Evolutionary conservation across 2,329 filamentous ascomycete genomes (phyloP).

Genomic region (Alternaria tenuissima): DNA sequence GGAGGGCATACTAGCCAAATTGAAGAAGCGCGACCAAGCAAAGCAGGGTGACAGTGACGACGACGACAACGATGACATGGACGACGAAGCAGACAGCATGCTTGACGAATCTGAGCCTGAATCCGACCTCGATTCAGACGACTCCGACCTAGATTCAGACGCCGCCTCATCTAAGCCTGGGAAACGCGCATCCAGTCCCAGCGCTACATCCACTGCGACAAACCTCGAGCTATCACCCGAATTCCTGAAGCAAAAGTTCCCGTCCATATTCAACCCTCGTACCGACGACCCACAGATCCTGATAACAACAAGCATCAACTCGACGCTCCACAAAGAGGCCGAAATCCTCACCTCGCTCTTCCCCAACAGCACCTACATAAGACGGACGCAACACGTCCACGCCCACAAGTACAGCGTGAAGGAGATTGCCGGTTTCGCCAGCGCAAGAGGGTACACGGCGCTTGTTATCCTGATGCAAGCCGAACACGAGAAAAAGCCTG

Average conservation of each 20-base stretch:
- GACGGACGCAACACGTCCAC: slow-evolving; percentile 82
- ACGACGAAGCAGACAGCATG: slow-evolving; percentile 71
- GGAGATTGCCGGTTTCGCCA: slow-evolving; percentile 87
- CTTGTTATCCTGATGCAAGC: slow-evolving; percentile 89
- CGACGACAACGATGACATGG: slow-evolving; percentile 26
- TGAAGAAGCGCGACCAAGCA: slow-evolving; percentile 43
- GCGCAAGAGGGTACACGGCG: slow-evolving; percentile 82
- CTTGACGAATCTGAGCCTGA: slow-evolving; percentile 61
- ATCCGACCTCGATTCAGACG: slow-evolving; percentile 57
- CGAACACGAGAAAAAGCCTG: slow-evolving; percentile 74
- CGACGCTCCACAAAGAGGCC: slow-evolving; percentile 84
- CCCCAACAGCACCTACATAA: slow-evolving; percentile 82
- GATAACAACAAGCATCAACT: slow-evolving; percentile 89
- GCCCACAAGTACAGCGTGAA: slow-evolving; percentile 90
- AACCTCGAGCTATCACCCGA: slow-evolving; percentile 69
- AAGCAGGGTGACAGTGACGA: slow-evolving; percentile 8
- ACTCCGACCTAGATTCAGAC: slow-evolving; percentile 56
- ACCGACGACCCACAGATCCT: slow-evolving; percentile 79
- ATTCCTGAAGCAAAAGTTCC: slow-evolving; percentile 67
- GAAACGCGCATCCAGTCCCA: slow-evolving; percentile 63
- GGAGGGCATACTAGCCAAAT: slow-evolving; percentile 45
- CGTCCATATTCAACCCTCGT: slow-evolving; percentile 63
- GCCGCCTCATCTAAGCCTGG: slow-evolving; percentile 56
- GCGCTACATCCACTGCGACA: slow-evolving; percentile 62
- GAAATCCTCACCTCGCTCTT: slow-evolving; percentile 81